Evolutionary conservation across 495 filamentous ascomycete genomes (phyloP).

Genomic region (Penicillium lividum): DNA sequence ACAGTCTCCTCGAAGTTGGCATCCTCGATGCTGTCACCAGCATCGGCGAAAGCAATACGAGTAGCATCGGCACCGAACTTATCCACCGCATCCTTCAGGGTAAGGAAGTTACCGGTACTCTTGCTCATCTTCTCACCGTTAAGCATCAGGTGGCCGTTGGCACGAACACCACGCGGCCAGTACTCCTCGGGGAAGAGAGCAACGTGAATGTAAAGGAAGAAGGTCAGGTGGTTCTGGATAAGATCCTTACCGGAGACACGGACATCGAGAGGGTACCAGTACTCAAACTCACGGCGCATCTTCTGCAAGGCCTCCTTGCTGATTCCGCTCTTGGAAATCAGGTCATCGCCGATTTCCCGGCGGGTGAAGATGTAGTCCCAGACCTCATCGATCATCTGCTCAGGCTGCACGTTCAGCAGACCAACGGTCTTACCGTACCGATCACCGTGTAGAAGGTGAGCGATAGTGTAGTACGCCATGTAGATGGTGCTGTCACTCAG

Average conservation of each 20-base stretch:
- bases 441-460: conserved; percentile 80
- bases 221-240: conserved; percentile 88
- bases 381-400: conserved; percentile 93
- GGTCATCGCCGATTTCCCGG: conserved; percentile 62
- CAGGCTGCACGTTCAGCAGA: conserved; percentile 63
- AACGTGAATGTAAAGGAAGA: conserved; percentile 93
- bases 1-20: conserved; percentile 97
- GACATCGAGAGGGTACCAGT: conserved; percentile 94
- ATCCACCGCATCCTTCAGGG: conserved; percentile 76
- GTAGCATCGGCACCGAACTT: conserved; percentile 96
- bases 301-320: conserved; percentile 66
- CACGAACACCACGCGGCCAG: conserved; percentile 81
- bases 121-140: conserved; percentile 99
- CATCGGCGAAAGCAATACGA: conserved; percentile 89
- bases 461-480: conserved; percentile 95
- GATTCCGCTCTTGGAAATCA: conserved; percentile 65
- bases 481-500: conserved; percentile 91
- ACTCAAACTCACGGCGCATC: conserved; percentile 89
- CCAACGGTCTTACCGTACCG: conserved; percentile 77
- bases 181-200: conserved; percentile 84
- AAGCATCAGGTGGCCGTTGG: conserved; percentile 89
- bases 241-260: conserved; percentile 84
- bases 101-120: conserved; percentile 93
- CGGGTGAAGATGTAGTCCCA: conserved; percentile 92
- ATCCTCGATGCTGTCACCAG: conserved; percentile 91